Evolutionary conservation across 1,284 basidiomycete genomes (phyloP), one percentile per base, ranked within the genome.

Genomic region (Apiotrichum veenhuisii): DNA sequence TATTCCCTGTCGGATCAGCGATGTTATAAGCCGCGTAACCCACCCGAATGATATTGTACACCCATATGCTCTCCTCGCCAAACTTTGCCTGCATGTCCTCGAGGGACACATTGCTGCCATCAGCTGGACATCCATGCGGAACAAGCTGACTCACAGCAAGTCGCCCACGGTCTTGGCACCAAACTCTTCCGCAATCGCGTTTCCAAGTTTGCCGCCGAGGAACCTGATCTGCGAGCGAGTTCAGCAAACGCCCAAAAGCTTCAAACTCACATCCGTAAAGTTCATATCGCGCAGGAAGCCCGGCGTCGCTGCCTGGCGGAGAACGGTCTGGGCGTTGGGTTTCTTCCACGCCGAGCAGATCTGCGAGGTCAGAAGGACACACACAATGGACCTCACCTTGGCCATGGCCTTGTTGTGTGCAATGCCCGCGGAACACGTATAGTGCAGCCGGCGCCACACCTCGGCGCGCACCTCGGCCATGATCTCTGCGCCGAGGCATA

Each of bases 391-490:
- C 75, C 40, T 61, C 42, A 92, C 89, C 83, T 98, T 97, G 0
- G 94, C 88, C 38, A 98, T 80, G 60, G 93, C 90, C 74, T 97
- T 98, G 76, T 97, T 98, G 64, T 88, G 82, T 2, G 91, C 87
- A 55, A 98, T 88, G 1, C 96, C 96, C 18, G 96, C 95, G 46
- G 91, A 94, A 50, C 91, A 96, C 9, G 92, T 93, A 70, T 99
- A 98, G 18, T 91, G 89, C 23, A 98, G 80, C 65, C 85, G 82
- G 27, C 80, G 78, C 52, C 82, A 80, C 3, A 98, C 85, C 56
- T 87, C 85, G 59, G 80, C 79, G 62, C 89, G 82, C 42, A 87
- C 84, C 52, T 83, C 84, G n/a, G 81, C 79, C 87, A 97, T 95
- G 40, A 95, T 74, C 71, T 92, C 89, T 7, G 92, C 92, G 2